Conservation (phyloP, 2,329 filamentous ascomycete genomes). For the Acephala macrosclerotiorum region DNA sequence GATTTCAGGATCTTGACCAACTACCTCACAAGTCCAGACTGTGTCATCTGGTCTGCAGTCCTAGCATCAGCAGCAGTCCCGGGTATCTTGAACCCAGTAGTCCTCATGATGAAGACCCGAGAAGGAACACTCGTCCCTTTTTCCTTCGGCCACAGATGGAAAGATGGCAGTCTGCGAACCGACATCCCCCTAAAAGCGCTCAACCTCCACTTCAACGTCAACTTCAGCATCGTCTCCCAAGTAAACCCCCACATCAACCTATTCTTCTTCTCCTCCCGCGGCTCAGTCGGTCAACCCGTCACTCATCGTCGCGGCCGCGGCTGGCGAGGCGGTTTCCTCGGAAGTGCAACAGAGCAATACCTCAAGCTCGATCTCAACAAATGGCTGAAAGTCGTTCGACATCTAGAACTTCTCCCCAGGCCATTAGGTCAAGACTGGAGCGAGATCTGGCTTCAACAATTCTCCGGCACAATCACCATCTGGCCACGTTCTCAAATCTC, state of each 20-base stretch:
- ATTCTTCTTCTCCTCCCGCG: slow-evolving; percentile 97
- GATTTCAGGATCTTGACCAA: slow-evolving; percentile 85
- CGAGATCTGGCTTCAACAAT: slow-evolving; percentile 94
- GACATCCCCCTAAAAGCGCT: slow-evolving; percentile 95
- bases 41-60: slow-evolving; percentile 97
- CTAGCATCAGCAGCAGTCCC: slow-evolving; percentile 94
- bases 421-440: slow-evolving; percentile 96
- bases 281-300: slow-evolving; percentile 89
- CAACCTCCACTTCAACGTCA: slow-evolving; percentile 98
- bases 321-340: slow-evolving; percentile 95
- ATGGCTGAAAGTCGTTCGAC: slow-evolving; percentile 94
- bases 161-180: slow-evolving; percentile 91
- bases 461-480: slow-evolving; percentile 93
- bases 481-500: slow-evolving; percentile 84
- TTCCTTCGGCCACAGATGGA: slow-evolving; percentile 99
- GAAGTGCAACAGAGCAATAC: slow-evolving; percentile 91
- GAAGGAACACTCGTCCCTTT: slow-evolving; percentile 85
- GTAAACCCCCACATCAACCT: slow-evolving; percentile 98
- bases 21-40: slow-evolving; percentile 93
- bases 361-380: slow-evolving; percentile 97
- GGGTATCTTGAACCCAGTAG: slow-evolving; percentile 93
- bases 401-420: slow-evolving; percentile 89
- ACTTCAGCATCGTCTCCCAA: slow-evolving; percentile 88
- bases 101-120: slow-evolving; percentile 87
- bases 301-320: slow-evolving; percentile 92